Evolutionary conservation across 2,329 filamentous ascomycete genomes (phyloP).

Genomic region (Ascochyta pisi): DNA sequence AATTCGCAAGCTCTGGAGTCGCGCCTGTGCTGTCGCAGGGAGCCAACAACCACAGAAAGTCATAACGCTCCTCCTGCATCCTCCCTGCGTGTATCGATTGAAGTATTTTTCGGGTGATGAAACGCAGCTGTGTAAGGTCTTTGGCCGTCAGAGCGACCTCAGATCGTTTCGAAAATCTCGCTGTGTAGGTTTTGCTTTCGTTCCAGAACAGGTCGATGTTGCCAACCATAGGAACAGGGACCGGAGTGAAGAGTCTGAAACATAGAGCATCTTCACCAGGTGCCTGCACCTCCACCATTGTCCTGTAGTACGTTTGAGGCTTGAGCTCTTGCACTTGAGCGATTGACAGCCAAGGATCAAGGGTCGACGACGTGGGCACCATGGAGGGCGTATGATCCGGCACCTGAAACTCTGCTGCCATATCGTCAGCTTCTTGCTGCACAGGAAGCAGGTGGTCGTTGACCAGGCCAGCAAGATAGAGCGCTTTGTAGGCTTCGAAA

Average conservation of each 20-base stretch:
- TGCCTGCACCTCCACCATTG: conserved; percentile 23
- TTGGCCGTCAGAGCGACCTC: conserved; percentile 16
- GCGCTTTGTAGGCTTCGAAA: conserved; percentile 75
- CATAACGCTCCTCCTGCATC: conserved; percentile 31
- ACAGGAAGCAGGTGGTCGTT: conserved; percentile 79
- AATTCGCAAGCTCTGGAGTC: conserved; percentile 22
- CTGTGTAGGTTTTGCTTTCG: conserved; percentile 28
- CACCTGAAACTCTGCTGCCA: conserved; percentile 31
- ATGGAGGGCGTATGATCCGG: conserved; percentile 37
- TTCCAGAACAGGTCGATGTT: conserved; percentile 43
- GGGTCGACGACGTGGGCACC: conserved; percentile 28
- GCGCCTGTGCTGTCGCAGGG: conserved; percentile 26
- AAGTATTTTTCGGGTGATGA: conserved; percentile 38
- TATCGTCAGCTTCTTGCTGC: conserved; percentile 38
- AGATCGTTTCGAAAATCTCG: conserved; percentile 23
- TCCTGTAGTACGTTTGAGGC: conserved; percentile 28
- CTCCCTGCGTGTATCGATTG: conserved; percentile 25
- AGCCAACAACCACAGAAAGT: conserved; percentile 42
- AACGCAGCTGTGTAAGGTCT: conserved; percentile 28
- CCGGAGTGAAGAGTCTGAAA: conserved; percentile 34
- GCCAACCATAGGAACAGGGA: conserved; percentile 26
- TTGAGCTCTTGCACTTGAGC: conserved; percentile 21
- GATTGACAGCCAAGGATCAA: conserved; percentile 42
- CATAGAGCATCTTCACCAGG: conserved; percentile 21
- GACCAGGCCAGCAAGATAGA: conserved; percentile 75